Evolutionary conservation across 2,329 filamentous ascomycete genomes (phyloP).

Genomic region (Parastagonospora avenae): DNA sequence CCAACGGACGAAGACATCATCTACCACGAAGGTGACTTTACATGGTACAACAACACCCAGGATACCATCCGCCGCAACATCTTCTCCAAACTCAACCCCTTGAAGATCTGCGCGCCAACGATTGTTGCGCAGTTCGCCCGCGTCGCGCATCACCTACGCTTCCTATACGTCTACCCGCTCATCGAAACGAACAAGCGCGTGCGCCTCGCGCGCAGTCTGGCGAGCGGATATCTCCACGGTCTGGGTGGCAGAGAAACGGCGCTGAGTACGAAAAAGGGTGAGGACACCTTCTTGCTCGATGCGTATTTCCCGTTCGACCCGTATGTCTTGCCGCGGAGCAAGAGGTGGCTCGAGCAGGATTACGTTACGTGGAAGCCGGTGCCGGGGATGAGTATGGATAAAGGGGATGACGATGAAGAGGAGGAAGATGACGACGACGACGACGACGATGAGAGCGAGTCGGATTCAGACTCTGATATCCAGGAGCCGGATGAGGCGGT

Average conservation of each 20-base stretch:
- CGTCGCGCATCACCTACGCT: conserved; percentile 80
- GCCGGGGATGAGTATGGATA: conserved; percentile 49
- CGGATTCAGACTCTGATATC: neutral
- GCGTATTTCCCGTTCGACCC: conserved; percentile 98
- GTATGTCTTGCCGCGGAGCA: conserved; percentile 86
- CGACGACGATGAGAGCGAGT: conserved; percentile 1
- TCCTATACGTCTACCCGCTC: conserved; percentile 87
- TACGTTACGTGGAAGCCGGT: conserved; percentile 47
- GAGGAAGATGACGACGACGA: conserved; percentile 35
- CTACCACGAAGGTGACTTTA: conserved; percentile 73
- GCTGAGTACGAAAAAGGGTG: conserved; percentile 63
- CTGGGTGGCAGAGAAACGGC: conserved; percentile 61
- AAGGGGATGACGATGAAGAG: conserved; percentile 52
- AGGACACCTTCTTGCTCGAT: conserved; percentile 83
- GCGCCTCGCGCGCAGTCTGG: conserved; percentile 73
- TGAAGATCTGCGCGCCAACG: conserved; percentile 89
- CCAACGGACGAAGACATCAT: conserved; percentile 57
- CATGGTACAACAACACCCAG: conserved; percentile 77
- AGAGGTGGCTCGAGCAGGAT: conserved; percentile 77
- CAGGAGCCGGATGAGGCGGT: neutral
- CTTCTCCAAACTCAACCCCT: conserved; percentile 86
- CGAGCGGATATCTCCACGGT: conserved; percentile 54
- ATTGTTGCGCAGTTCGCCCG: conserved; percentile 93
- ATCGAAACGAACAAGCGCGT: conserved; percentile 93
- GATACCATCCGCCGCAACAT: conserved; percentile 78